Percentiles rank a stretch among this genome's conserved stretches.
Evolutionary conservation across 805 yeast genomes (phyloP).

Genomic region (Jamesozyma spencerorum): DNA sequence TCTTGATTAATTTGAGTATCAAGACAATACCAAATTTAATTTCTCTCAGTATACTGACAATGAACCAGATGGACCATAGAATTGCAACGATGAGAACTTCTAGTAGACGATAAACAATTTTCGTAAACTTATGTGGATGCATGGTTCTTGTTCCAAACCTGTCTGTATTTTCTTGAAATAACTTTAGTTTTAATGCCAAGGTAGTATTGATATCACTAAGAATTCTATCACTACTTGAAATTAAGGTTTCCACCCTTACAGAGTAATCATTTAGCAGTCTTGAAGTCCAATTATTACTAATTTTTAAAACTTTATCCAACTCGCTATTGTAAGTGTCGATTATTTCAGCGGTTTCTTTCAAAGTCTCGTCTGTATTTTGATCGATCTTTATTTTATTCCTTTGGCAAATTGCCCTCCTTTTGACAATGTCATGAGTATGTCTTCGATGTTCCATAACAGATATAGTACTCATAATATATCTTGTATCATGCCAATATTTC

Average conservation of each 20-base stretch:
- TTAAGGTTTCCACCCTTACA: slow-evolving; percentile 47
- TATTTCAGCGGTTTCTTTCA: slow-evolving; percentile 12
- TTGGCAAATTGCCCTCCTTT: slow-evolving; percentile 12
- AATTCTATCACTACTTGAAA: slow-evolving; percentile 57
- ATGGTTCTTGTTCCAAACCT: slow-evolving; percentile 21
- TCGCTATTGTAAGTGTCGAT: slow-evolving; percentile 18
- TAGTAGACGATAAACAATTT: slow-evolving; percentile 18
- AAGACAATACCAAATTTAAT: slow-evolving; percentile 11
- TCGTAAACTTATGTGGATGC: slow-evolving; percentile 17
- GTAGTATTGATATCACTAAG: slow-evolving; percentile 70
- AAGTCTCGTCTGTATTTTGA: slow-evolving; percentile 12
- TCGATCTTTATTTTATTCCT: slow-evolving; percentile 12
- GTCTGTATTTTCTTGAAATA: slow-evolving; percentile 28
- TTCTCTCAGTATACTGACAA: slow-evolving; percentile 18
- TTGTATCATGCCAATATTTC: slow-evolving; percentile 20
- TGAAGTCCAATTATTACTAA: slow-evolving; percentile 28
- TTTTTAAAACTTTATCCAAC: slow-evolving; percentile 20
- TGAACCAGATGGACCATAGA: slow-evolving; percentile 26
- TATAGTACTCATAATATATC: slow-evolving; percentile 20
- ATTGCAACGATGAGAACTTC: slow-evolving; percentile 23
- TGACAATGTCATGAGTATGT: slow-evolving; percentile 19
- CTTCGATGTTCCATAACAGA: slow-evolving; percentile 22
- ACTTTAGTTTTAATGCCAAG: slow-evolving; percentile 46
- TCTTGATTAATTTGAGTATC: slow-evolving; percentile 13
- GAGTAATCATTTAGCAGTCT: slow-evolving; percentile 34